phyloP scores from a whole-genome alignment of 306 rosid species.

The Cicer cuneatum region DNA sequence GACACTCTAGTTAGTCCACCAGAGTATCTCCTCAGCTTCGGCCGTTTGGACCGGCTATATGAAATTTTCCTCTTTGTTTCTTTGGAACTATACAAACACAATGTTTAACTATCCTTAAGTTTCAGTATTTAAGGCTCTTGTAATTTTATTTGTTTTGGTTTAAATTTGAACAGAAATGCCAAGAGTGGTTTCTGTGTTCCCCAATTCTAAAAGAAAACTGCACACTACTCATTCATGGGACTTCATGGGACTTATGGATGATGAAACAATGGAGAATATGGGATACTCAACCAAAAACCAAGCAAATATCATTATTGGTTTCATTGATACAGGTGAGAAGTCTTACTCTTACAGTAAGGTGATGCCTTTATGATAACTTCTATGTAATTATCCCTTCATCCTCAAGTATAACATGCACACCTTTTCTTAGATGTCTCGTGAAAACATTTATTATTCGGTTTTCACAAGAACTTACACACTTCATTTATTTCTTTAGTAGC shows the following conservation, averaged over 20 bases:
- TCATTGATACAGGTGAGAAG: conserved; percentile 74
- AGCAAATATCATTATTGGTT: conserved; percentile 68
- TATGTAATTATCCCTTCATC: conserved; percentile 28
- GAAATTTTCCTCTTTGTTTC: neutral
- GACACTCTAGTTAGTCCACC: no score
- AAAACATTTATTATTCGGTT: conserved; percentile 39
- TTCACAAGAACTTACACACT: conserved; percentile 31
- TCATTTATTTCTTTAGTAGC: conserved; percentile 39
- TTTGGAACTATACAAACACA: neutral
- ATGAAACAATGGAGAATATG: conserved; percentile 58
- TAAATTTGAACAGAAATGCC: conserved; percentile 64
- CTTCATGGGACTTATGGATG: conserved; percentile 73
- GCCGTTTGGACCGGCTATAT: no score
- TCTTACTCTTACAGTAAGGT: conserved; percentile 24
- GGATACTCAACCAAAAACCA: conserved; percentile 67
- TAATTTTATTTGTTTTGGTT: conserved; percentile 26
- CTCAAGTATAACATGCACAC: conserved; percentile 26
- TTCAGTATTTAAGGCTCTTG: conserved; percentile 15
- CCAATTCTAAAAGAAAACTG: conserved; percentile 65
- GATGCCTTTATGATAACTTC: conserved; percentile 35
- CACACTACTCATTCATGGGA: conserved; percentile 90
- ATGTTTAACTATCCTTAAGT: neutral
- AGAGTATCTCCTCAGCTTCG: no score
- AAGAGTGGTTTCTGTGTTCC: conserved; percentile 79
- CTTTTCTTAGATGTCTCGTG: conserved; percentile 38